Conservation (phyloP, 345 rosid species). For the Camelina laxa region DNA sequence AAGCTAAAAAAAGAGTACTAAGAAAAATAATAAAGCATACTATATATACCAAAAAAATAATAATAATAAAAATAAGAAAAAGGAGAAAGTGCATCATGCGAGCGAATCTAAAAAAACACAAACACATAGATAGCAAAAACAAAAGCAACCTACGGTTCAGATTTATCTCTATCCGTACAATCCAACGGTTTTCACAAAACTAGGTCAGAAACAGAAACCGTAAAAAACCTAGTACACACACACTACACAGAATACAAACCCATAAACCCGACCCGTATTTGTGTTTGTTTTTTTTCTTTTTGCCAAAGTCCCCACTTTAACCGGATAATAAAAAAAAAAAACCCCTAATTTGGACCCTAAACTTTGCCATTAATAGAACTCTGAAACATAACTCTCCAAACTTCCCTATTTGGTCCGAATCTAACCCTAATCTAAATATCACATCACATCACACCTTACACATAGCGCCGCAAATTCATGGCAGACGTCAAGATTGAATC, state of each 20-base stretch:
- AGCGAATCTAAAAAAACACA: not conserved
- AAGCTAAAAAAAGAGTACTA: not conserved
- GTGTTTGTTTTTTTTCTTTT: not conserved
- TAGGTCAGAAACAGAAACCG: conserved; percentile 22
- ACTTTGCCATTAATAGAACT: conserved; percentile 38
- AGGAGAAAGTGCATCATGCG: not conserved
- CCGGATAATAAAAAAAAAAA: conserved; percentile 35
- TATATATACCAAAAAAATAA: not conserved
- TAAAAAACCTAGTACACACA: not conserved
- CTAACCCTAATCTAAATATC: not conserved
- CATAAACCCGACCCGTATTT: conserved; percentile 37
- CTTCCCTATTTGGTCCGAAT: conserved; percentile 3
- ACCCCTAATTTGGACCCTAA: conserved; percentile 38
- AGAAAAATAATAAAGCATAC: not conserved
- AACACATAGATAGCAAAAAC: not conserved
- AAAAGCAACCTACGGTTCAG: conserved; percentile 11
- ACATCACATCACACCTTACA: not conserved
- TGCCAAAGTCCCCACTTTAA: conserved; percentile 7
- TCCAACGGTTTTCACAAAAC: conserved; percentile 36
- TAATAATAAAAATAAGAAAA: not conserved
- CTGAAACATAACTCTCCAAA: conserved; percentile 10
- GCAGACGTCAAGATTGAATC: conserved; percentile 33
- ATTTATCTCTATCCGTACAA: conserved; percentile 16
- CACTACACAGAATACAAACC: not conserved
- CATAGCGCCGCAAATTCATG: conserved; percentile 8